These are phyloP conservation scores for Saksenaea oblongispora DNA, from an alignment of 371 early-diverging fungal species.

Conservation along the genomic window DNA sequence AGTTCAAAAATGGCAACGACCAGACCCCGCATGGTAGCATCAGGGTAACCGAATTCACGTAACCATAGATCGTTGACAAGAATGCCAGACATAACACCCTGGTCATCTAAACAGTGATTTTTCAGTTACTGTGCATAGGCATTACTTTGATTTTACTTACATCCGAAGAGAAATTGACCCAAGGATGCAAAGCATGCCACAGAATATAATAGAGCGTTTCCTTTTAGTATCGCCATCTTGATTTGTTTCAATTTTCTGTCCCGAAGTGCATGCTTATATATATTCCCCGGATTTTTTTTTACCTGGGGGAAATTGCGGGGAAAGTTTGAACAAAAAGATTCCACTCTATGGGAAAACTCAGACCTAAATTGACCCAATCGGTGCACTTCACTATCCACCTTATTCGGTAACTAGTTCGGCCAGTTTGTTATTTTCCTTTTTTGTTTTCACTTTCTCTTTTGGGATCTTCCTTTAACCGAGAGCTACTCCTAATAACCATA, in stretches of 20 bases:
- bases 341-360: not conserved
- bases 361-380: slow-evolving; percentile 1
- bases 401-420: not conserved
- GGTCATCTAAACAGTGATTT: slow-evolving; percentile 24
- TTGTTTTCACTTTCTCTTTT: not conserved
- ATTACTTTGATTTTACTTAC: slow-evolving; percentile 37
- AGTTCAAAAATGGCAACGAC: slow-evolving; percentile 42
- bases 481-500: not conserved
- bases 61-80: slow-evolving; percentile 41
- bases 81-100: slow-evolving; percentile 43
- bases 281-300: slow-evolving; percentile 6
- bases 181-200: slow-evolving; percentile 42
- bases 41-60: slow-evolving; percentile 23
- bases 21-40: slow-evolving; percentile 37
- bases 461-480: slow-evolving; percentile 1
- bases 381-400: not conserved
- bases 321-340: not conserved
- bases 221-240: slow-evolving; percentile 10
- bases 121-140: too few relatives aligned
- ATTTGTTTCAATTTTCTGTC: not conserved
- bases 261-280: not conserved
- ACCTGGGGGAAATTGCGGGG: slow-evolving; percentile 2
- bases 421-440: not conserved
- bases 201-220: slow-evolving; percentile 24
- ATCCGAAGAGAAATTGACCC: slow-evolving; percentile 46